phyloP scores from a whole-genome alignment of 176 grass and related monocot genomes.

The Secale cereale region DNA sequence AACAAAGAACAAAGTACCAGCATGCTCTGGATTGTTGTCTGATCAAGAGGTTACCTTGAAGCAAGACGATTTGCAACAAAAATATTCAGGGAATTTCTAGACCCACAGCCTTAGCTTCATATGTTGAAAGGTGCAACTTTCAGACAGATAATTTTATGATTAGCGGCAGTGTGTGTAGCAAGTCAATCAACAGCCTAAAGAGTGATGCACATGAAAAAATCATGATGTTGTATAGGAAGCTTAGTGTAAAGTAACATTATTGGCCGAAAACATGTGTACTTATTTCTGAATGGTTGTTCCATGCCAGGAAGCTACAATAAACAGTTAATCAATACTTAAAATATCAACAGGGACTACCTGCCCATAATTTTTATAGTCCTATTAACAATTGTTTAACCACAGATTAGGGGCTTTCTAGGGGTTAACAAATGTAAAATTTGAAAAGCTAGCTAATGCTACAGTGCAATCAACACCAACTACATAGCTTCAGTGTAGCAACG shows the following conservation, averaged over 20 bases:
- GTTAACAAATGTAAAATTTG: too few species aligned
- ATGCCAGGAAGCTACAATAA: not conserved
- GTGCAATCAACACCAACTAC: too few species aligned
- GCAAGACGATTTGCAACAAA: not conserved
- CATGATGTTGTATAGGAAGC: not conserved
- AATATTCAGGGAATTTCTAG: not conserved
- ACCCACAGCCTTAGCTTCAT: not conserved
- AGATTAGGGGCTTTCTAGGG: too few species aligned
- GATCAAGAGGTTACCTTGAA: not conserved
- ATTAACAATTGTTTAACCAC: too few species aligned
- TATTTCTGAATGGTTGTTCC: slow-evolving; percentile 2
- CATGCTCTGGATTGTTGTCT: not conserved
- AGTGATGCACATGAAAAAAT: not conserved
- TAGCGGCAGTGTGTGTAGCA: not conserved
- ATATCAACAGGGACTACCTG: too few species aligned
- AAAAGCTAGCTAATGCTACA: too few species aligned
- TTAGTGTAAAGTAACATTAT: not conserved
- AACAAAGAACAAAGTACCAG: not conserved
- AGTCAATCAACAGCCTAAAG: not conserved
- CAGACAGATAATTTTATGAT: not conserved
- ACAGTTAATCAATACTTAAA: not conserved
- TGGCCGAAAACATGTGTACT: not conserved
- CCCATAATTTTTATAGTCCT: too few species aligned
- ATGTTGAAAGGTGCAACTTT: not conserved
- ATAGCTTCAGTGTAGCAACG: too few species aligned